Evolutionary conservation across 2,329 filamentous ascomycete species (phyloP).

Genomic region (Lecanosticta acicola): DNA sequence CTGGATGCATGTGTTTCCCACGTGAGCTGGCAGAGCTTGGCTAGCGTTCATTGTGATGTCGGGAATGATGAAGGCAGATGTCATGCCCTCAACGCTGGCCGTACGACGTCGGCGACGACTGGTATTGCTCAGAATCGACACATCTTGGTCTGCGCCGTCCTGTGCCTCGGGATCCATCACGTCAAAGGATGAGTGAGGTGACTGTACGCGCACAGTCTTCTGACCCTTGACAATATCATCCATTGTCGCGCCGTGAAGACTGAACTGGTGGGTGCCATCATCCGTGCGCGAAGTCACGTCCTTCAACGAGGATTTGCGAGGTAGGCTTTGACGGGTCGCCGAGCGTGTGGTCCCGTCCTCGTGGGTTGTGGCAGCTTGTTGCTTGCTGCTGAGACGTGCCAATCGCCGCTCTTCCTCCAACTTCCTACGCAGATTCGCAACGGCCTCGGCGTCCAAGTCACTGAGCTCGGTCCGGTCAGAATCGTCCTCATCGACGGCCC

Average conservation of each 20-base stretch:
- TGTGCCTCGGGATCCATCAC: slow-evolving; percentile 26
- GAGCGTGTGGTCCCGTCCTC: slow-evolving; percentile 22
- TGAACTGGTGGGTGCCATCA: slow-evolving; percentile 32
- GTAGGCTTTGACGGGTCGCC: slow-evolving; percentile 36
- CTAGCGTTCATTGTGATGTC: slow-evolving; percentile 51
- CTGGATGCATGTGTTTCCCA: slow-evolving; percentile 21
- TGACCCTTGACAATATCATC: slow-evolving; percentile 27
- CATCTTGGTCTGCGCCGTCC: slow-evolving; percentile 32
- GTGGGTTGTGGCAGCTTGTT: background rate
- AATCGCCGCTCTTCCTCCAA: slow-evolving; percentile 51
- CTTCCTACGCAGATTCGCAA: slow-evolving; percentile 50
- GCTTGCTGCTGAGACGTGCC: slow-evolving; percentile 4
- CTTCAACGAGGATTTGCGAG: slow-evolving; percentile 53
- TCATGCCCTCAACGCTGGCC: slow-evolving; percentile 46
- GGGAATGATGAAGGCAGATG: slow-evolving; percentile 59
- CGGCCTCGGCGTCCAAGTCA: slow-evolving; percentile 48
- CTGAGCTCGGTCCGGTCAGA: slow-evolving; percentile 48
- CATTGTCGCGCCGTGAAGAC: slow-evolving; percentile 15
- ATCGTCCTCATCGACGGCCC: slow-evolving; percentile 26
- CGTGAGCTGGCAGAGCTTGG: slow-evolving; percentile 6
- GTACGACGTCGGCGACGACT: slow-evolving; percentile 45
- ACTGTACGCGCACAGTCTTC: slow-evolving; percentile 34
- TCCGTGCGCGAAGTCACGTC: slow-evolving; percentile 39
- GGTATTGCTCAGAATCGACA: slow-evolving; percentile 46
- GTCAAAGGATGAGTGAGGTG: slow-evolving; percentile 31